phyloP scores from a whole-genome alignment of 768 basidiomycete genomes.

The Tulasnella sp. region DNA sequence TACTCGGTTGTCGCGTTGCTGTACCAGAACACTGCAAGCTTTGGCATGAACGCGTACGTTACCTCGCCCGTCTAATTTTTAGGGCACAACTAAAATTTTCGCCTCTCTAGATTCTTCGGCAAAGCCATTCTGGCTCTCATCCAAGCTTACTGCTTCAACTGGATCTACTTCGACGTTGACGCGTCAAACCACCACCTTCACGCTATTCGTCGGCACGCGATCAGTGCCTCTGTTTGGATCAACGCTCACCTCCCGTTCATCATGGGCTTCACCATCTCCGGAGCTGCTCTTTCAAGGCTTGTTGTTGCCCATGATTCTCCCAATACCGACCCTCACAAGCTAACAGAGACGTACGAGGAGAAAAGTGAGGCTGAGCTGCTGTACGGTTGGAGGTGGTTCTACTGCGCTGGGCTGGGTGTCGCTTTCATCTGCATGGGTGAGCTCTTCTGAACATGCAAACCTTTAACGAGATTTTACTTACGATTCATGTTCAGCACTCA shows the following conservation, averaged over 20 bases:
- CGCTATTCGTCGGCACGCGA: constrained; percentile 14
- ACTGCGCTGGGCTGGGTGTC: constrained; percentile 7
- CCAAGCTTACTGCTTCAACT: constrained; percentile 18
- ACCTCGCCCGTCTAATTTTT: not conserved
- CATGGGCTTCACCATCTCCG: constrained; percentile 15
- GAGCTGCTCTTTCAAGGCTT: constrained; percentile 10
- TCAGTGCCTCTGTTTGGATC: constrained; percentile 3
- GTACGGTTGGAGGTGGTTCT: constrained; percentile 12
- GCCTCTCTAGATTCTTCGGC: constrained; percentile 10
- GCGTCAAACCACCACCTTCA: not conserved
- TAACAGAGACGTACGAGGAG: constrained; percentile 4
- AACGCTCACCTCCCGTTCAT: constrained; percentile 12
- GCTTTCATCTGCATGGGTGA: constrained; percentile 14
- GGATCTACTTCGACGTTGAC: constrained; percentile 18
- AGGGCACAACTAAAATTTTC: not conserved
- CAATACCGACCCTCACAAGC: not conserved
- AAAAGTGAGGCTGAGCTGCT: constrained; percentile 6
- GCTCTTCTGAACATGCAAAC: not conserved
- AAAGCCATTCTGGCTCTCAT: constrained; percentile 14
- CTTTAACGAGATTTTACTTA: not conserved
- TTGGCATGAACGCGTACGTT: constrained; percentile 13
- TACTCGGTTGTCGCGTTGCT: constrained; percentile 20
- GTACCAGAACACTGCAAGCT: constrained; percentile 19
- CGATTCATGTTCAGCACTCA: not conserved
- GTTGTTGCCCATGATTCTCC: constrained; percentile 12